A percentile compares a stretch with the other conserved stretches of the same genome.
Conservation (phyloP, 2,329 filamentous ascomycete genomes). For the Botrytis hyacinthi region DNA sequence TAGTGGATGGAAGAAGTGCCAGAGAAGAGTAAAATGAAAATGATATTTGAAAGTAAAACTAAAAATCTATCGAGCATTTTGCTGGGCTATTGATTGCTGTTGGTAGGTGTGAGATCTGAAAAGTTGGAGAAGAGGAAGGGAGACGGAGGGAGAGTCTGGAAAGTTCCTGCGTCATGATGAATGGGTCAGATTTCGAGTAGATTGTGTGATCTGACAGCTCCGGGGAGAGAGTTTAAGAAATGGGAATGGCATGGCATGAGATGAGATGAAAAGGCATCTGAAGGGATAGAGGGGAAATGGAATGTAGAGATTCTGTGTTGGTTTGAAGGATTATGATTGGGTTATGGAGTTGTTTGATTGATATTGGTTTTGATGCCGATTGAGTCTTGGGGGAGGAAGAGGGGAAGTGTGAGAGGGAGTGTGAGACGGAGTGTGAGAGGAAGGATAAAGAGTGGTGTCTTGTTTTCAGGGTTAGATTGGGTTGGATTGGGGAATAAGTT, state of each 20-base stretch:
- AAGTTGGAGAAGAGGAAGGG: neutral
- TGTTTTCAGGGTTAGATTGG: too few relatives aligned
- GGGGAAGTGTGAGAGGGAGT: neutral
- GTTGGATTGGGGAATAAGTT: too few relatives aligned
- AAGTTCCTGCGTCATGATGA: neutral
- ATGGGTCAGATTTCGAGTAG: accelerated
- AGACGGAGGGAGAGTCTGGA: neutral
- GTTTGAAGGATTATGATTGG: too few relatives aligned
- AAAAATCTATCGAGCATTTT: neutral
- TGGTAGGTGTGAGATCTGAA: neutral
- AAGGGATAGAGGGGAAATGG: neutral
- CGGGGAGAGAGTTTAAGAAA: neutral
- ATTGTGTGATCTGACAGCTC: neutral
- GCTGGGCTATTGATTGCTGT: neutral
- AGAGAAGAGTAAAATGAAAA: neutral
- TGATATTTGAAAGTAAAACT: neutral
- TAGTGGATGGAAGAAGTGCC: neutral
- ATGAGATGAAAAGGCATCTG: neutral
- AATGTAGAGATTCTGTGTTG: neutral
- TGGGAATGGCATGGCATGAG: too few relatives aligned
- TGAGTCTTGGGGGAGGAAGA: neutral
- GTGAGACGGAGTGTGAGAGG: neutral
- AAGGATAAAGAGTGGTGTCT: neutral
- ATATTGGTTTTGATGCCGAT: too few relatives aligned
- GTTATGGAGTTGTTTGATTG: too few relatives aligned